These are phyloP conservation scores for Emericellopsis atlantica DNA, from an alignment of 2,329 filamentous ascomycete species.

Conservation along the genomic window DNA sequence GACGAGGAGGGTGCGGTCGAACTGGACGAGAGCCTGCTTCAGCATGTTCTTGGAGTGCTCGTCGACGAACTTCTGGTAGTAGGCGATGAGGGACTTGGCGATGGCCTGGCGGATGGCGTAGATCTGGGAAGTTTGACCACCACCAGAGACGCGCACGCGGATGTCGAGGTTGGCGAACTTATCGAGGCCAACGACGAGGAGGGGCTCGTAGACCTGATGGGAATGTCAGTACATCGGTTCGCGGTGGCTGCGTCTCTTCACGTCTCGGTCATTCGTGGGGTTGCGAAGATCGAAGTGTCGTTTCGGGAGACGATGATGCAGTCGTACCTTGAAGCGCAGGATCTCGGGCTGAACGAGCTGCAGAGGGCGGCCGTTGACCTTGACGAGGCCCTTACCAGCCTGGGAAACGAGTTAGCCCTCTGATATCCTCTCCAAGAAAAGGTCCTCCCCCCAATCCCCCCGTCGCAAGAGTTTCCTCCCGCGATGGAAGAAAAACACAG, in stretches of 20 bases:
- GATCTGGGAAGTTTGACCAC: conserved; percentile 95
- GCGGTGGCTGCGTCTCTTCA: neutral
- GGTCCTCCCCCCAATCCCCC: neutral
- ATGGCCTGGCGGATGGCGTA: conserved; percentile 99
- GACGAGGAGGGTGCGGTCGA: conserved; percentile 94
- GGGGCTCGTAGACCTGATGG: conserved; percentile 83
- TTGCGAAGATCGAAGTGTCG: neutral
- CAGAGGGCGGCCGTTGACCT: conserved; percentile 97
- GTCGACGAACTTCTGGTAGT: conserved; percentile 99
- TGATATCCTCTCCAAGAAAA: neutral
- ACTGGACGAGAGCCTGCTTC: conserved; percentile 92
- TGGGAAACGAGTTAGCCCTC: conserved; percentile 8
- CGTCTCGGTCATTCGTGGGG: neutral
- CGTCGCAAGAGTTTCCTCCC: neutral
- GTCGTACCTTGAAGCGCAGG: conserved; percentile 85
- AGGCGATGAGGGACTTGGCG: conserved; percentile 64
- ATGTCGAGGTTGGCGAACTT: conserved; percentile 97
- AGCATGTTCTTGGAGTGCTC: conserved; percentile 99
- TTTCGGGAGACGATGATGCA: neutral
- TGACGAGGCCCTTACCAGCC: conserved; percentile 64
- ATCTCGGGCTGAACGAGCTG: conserved; percentile 90
- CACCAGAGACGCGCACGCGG: conserved; percentile 88
- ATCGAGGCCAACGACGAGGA: conserved; percentile 93
- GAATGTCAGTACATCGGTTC: neutral
- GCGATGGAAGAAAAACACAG: neutral